phyloP scores from a whole-genome alignment of 2,329 filamentous ascomycete genomes.

The Cercospora citrullina region DNA sequence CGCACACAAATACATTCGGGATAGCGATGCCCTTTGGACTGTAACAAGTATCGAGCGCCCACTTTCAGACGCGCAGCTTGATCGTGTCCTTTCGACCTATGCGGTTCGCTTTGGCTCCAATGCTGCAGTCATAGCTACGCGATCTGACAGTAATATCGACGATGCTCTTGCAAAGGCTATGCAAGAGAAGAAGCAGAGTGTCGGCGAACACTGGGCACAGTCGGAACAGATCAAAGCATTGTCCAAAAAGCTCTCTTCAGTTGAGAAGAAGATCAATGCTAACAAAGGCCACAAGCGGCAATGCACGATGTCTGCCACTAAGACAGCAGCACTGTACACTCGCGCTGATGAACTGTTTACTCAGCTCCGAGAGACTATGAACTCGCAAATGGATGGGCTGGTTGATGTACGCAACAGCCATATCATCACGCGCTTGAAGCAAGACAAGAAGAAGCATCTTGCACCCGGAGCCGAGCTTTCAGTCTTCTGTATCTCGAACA shows the following conservation, averaged over 20 bases:
- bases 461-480: conserved; percentile 8
- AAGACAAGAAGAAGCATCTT: conserved; percentile 20
- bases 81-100: conserved; percentile 24
- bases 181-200: conserved; percentile 14
- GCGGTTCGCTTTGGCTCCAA: conserved; percentile 25
- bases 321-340: not conserved
- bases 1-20: conserved; percentile 23
- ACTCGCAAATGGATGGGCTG: conserved; percentile 14
- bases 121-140: conserved; percentile 29
- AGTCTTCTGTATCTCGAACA: conserved; percentile 30
- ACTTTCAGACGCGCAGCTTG: conserved; percentile 21
- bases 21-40: conserved; percentile 30
- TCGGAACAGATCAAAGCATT: conserved; percentile 11
- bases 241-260: not conserved
- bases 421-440: conserved; percentile 14
- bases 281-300: conserved; percentile 13
- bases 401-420: conserved; percentile 27
- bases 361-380: conserved; percentile 35
- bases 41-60: conserved; percentile 25
- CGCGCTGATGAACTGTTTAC: not conserved
- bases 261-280: conserved; percentile 5
- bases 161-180: conserved; percentile 12
- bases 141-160: conserved; percentile 27
- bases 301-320: conserved; percentile 1
- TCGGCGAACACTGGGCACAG: conserved; percentile 10